These are phyloP conservation scores for Aspergillus coremiiformis DNA, from an alignment of 495 filamentous ascomycete species.

Conservation along the genomic window DNA sequence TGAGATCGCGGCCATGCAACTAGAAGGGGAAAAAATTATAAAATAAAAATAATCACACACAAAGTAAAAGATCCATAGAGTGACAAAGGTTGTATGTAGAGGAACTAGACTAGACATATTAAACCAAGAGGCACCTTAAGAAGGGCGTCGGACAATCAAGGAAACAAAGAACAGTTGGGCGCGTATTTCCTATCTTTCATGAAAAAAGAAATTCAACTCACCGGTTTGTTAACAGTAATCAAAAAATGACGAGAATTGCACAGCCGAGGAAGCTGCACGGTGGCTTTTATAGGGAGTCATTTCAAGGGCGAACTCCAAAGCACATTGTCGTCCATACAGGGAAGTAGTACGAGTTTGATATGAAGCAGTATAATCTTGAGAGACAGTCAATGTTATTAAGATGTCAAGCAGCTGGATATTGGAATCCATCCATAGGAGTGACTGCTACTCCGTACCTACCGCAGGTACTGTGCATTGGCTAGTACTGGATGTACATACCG, in stretches of 20 bases:
- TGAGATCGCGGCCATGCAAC: not conserved
- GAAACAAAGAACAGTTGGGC: not conserved
- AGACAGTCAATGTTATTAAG: too few relatives aligned
- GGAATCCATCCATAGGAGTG: not conserved
- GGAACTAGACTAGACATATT: too few relatives aligned
- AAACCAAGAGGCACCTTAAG: too few relatives aligned
- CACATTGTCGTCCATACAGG: not conserved
- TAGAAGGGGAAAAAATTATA: not conserved
- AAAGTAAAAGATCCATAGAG: not conserved
- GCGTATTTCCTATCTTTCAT: not conserved
- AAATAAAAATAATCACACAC: not conserved
- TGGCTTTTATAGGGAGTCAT: not conserved
- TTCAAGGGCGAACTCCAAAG: not conserved
- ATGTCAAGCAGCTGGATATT: not conserved
- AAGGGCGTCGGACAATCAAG: not conserved
- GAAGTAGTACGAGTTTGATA: not conserved
- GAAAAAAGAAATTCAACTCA: not conserved
- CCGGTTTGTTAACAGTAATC: not conserved
- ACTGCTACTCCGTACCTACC: too few relatives aligned
- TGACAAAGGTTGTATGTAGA: not conserved
- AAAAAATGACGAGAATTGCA: not conserved
- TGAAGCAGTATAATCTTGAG: not conserved
- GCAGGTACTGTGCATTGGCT: too few relatives aligned
- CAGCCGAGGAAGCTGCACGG: not conserved
- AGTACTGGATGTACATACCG: not conserved